phyloP scores from a whole-genome alignment of 441 rosid species.

The Theobroma grandiflorum region DNA sequence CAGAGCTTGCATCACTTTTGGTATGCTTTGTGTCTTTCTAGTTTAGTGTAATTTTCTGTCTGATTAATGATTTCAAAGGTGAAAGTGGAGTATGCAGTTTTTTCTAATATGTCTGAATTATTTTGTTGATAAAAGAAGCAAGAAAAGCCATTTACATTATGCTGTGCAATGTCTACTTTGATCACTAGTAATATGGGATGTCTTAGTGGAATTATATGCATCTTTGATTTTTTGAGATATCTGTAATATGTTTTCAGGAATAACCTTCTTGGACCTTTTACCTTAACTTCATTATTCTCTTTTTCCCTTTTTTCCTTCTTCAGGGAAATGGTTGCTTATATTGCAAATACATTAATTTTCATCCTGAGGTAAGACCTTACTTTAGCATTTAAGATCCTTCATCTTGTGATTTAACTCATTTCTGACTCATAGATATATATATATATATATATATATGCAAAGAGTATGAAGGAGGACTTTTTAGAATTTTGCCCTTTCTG shows the following conservation, averaged over 20 bases:
- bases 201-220: neutral
- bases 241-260: neutral
- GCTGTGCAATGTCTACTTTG: neutral
- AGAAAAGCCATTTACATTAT: constrained; percentile 3
- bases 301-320: constrained; percentile 29
- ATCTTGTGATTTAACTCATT: constrained; percentile 1
- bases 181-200: neutral
- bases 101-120: constrained; percentile 5
- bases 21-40: constrained; percentile 46
- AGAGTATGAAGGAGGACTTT: neutral
- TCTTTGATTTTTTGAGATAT: neutral
- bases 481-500: neutral
- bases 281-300: neutral
- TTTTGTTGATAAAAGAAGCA: constrained; percentile 16
- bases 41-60: constrained; percentile 14
- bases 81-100: neutral
- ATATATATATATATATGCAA: neutral
- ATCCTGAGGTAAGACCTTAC: constrained; percentile 73
- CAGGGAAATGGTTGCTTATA: constrained; percentile 98
- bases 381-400: neutral
- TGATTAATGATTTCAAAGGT: constrained; percentile 3
- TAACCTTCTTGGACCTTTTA: neutral
- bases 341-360: constrained; percentile 92
- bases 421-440: neutral
- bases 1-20: constrained; percentile 96